A percentile compares a stretch with the other conserved stretches of the same genome.
These are phyloP conservation scores for Ceratobasidium sp. DNA, from an alignment of 1,284 basidiomycete species.

Conservation along the genomic window DNA sequence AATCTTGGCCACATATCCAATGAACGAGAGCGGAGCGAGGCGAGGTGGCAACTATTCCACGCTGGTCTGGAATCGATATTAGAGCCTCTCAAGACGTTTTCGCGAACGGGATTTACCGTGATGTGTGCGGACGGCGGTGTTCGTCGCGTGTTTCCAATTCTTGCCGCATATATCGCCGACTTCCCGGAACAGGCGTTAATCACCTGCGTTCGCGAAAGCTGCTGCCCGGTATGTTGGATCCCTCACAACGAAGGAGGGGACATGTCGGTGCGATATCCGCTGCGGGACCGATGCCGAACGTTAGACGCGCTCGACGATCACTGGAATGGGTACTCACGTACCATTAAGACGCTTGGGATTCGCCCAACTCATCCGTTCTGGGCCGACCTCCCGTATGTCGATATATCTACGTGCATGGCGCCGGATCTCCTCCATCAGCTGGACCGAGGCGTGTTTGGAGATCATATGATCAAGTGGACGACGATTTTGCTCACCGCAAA, in stretches of 20 bases:
- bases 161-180: constrained; percentile 52
- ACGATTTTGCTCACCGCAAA: constrained; percentile 10
- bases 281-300: not conserved
- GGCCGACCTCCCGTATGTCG: not conserved
- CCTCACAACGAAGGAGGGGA: not conserved
- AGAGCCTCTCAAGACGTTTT: constrained; percentile 43
- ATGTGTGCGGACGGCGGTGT: constrained; percentile 48
- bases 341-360: not conserved
- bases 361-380: constrained; percentile 5
- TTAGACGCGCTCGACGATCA: constrained; percentile 2
- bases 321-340: not conserved
- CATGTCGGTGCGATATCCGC: not conserved
- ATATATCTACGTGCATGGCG: constrained; percentile 50
- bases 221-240: constrained; percentile 31
- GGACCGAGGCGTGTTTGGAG: constrained; percentile 56
- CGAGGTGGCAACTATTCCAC: constrained; percentile 49
- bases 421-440: constrained; percentile 58
- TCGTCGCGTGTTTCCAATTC: constrained; percentile 47
- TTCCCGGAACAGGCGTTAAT: constrained; percentile 51
- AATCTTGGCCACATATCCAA: not conserved
- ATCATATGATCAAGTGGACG: constrained; percentile 51
- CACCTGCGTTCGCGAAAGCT: constrained; percentile 38
- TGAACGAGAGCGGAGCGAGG: not conserved
- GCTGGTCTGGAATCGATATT: constrained; percentile 48
- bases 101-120: constrained; percentile 40